Percentiles rank a stretch among this genome's conserved stretches.
phyloP scores from a whole-genome alignment of 257 asterid species.

The Solanum lycopersicoides region DNA sequence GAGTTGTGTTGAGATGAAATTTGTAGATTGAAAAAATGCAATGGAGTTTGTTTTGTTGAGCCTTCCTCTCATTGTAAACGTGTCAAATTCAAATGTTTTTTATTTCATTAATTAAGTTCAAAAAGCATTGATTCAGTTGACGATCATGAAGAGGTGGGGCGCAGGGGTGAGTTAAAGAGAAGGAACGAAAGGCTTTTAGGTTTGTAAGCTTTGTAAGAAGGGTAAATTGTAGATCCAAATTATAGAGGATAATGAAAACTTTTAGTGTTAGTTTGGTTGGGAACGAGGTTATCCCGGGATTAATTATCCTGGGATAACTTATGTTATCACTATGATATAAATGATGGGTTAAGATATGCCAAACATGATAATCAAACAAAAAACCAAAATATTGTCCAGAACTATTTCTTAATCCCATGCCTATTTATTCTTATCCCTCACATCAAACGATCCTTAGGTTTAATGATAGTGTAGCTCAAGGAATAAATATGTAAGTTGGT shows the following conservation, averaged over 20 bases:
- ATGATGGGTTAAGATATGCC: no score
- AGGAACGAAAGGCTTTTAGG: not conserved
- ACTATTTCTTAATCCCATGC: no score
- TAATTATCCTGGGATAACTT: no score
- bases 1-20: not conserved
- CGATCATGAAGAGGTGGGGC: fast-evolving
- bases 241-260: not conserved
- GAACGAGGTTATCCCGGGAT: no score
- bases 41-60: not conserved
- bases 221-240: not conserved
- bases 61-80: no score
- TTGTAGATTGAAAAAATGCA: not conserved
- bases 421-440: no score
- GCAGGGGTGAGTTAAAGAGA: not conserved
- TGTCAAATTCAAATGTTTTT: not conserved
- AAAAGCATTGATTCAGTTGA: not conserved
- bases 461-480: not conserved
- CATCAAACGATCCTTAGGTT: not conserved
- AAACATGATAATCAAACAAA: no score
- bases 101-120: not conserved
- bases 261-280: not conserved
- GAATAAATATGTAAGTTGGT: not conserved
- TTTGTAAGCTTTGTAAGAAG: not conserved
- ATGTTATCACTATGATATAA: no score
- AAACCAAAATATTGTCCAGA: no score